Percentiles rank a stretch among this genome's conserved stretches.
Evolutionary conservation across 805 yeast species (phyloP).

Genomic region (Candida tallmaniae): DNA sequence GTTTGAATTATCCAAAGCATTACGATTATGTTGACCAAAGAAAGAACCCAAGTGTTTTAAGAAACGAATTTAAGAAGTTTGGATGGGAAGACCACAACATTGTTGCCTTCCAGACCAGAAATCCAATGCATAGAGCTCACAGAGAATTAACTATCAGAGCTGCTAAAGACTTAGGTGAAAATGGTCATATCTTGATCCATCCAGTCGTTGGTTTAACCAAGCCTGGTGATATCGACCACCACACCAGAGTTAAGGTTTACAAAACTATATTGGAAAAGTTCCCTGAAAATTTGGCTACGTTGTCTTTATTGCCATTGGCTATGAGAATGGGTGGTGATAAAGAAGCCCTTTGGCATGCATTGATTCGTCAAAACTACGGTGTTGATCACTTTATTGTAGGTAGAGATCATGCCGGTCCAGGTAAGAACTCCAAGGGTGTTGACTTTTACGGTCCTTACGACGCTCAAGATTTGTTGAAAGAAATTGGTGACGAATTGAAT

Average conservation of each 20-base stretch:
- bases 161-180: constrained; percentile 86
- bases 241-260: constrained; percentile 93
- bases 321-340: constrained; percentile 99
- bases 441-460: constrained; percentile 97
- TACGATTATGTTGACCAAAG: constrained; percentile 86
- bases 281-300: constrained; percentile 90
- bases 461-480: constrained; percentile 84
- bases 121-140: constrained; percentile 99
- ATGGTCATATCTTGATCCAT: constrained; percentile 73
- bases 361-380: constrained; percentile 93
- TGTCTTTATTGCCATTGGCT: constrained; percentile 86
- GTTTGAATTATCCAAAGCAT: constrained; percentile 78
- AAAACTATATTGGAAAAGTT: constrained; percentile 87
- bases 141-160: constrained; percentile 95
- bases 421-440: constrained; percentile 77
- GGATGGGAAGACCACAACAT: constrained; percentile 73
- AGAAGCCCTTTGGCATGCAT: constrained; percentile 98
- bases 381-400: constrained; percentile 97
- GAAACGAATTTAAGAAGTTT: constrained; percentile 74
- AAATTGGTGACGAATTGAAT: constrained; percentile 63
- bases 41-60: constrained; percentile 85
- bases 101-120: constrained; percentile 97
- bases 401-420: constrained; percentile 98
- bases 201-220: constrained; percentile 97
- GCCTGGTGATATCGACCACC: constrained; percentile 97